Evolutionary conservation across 805 yeast species (phyloP).

Genomic region (Starmerella davenportii): DNA sequence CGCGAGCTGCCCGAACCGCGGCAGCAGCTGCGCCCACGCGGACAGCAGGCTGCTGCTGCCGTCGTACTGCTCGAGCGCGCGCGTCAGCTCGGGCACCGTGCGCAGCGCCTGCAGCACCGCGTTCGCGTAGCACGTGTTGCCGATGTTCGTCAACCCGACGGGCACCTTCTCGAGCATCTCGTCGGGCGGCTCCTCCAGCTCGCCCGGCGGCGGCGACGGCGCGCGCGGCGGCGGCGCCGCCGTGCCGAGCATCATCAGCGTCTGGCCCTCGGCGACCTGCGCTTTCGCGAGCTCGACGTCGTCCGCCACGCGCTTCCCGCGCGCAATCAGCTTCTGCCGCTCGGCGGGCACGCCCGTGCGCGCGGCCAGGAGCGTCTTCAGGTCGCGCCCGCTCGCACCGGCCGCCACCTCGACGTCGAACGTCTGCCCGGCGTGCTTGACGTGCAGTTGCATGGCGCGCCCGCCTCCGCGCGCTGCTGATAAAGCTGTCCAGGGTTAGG

Average conservation of each 20-base stretch:
- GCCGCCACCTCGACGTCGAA: constrained; percentile 40
- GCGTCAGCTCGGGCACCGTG: constrained; percentile 32
- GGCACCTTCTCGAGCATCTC: constrained; percentile 30
- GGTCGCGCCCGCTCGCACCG: constrained; percentile 37
- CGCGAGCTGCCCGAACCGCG: constrained; percentile 17
- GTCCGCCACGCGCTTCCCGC: constrained; percentile 74
- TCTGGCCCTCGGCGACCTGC: constrained; percentile 43
- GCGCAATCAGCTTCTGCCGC: constrained; percentile 77
- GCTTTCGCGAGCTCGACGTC: constrained; percentile 37
- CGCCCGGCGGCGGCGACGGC: constrained; percentile 29
- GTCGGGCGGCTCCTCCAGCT: constrained; percentile 34
- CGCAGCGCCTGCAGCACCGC: constrained; percentile 44
- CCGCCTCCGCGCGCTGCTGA: too few relatives aligned
- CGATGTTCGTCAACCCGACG: constrained; percentile 49
- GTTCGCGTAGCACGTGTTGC: constrained; percentile 65
- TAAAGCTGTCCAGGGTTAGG: too few relatives aligned
- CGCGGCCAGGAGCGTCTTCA: constrained; percentile 53
- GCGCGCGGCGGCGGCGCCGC: constrained; percentile 33
- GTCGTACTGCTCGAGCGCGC: constrained; percentile 27
- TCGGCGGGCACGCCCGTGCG: constrained; percentile 69
- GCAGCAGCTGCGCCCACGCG: constrained; percentile 20
- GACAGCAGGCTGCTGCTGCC: constrained; percentile 23
- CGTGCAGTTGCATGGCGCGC: constrained; percentile 25
- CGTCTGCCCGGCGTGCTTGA: constrained; percentile 53
- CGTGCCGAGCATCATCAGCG: constrained; percentile 81